Percentiles rank a stretch among this genome's conserved stretches.
Evolutionary conservation across 2,329 filamentous ascomycete genomes (phyloP).

Genomic region (Periglandula ipomoeae): DNA sequence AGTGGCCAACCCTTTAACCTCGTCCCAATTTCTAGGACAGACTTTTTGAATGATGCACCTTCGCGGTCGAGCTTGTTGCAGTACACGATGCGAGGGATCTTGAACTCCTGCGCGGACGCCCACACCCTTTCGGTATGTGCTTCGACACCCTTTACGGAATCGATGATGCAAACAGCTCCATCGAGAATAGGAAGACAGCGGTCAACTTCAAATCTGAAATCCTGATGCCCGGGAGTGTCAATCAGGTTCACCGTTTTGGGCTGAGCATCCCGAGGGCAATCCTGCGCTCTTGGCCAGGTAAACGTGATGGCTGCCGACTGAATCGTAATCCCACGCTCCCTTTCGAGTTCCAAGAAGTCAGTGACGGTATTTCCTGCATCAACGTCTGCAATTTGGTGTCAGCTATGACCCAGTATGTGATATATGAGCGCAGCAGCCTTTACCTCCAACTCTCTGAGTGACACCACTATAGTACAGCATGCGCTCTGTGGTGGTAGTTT

Average conservation of each 20-base stretch:
- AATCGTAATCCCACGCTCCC: constrained; percentile 90
- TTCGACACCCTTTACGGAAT: constrained; percentile 89
- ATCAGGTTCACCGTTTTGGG: constrained; percentile 79
- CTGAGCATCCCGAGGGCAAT: constrained; percentile 27
- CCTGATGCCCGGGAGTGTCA: constrained; percentile 92
- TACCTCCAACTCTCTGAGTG: constrained; percentile 71
- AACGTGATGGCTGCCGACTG: constrained; percentile 96
- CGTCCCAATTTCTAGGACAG: constrained; percentile 75
- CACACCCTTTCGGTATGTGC: constrained; percentile 96
- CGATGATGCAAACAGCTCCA: constrained; percentile 85
- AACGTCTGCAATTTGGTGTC: constrained; percentile 50
- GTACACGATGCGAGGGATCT: constrained; percentile 71
- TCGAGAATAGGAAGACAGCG: constrained; percentile 82
- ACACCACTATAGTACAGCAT: constrained; percentile 97
- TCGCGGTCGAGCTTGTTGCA: constrained; percentile 74
- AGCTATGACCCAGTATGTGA: neutral
- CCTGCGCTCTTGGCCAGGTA: constrained; percentile 64
- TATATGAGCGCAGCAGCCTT: too few relatives aligned
- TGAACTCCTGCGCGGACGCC: constrained; percentile 78
- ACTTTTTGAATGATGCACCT: constrained; percentile 70
- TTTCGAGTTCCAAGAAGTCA: constrained; percentile 89
- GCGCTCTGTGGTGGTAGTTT: constrained; percentile 96
- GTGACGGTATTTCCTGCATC: constrained; percentile 96
- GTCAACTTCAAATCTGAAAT: constrained; percentile 95
- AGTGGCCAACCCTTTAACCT: constrained; percentile 77